Percentiles rank a stretch among this genome's conserved stretches.
phyloP scores from a whole-genome alignment of 352 stramenopile species.

The Globisporangium parvum region DNA sequence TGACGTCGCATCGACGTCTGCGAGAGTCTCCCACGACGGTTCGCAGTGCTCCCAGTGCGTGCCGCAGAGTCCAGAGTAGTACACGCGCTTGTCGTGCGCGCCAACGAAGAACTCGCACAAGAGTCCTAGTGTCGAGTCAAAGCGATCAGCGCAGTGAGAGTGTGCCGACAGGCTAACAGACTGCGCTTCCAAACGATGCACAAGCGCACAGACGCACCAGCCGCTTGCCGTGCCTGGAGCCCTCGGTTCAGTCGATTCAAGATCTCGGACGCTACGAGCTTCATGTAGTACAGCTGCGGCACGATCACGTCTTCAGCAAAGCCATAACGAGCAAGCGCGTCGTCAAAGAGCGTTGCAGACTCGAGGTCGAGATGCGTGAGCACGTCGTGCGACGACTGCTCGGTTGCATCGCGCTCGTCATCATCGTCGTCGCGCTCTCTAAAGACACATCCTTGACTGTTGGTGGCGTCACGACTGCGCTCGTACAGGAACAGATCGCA shows the following conservation, averaged over 20 bases:
- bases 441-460: background rate
- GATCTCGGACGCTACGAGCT: constrained; percentile 45
- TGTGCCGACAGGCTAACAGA: too few relatives aligned
- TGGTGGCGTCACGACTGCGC: background rate
- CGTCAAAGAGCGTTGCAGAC: constrained; percentile 12
- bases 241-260: constrained; percentile 42
- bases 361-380: constrained; percentile 12
- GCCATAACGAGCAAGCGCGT: constrained; percentile 16
- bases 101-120: constrained; percentile 54
- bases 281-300: constrained; percentile 50
- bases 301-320: constrained; percentile 39
- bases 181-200: too few relatives aligned
- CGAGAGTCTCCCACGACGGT: constrained; percentile 39
- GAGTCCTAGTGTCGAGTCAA: constrained; percentile 20
- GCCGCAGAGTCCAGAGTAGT: constrained; percentile 36
- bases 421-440: constrained; percentile 5
- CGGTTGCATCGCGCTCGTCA: background rate
- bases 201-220: constrained; percentile 14
- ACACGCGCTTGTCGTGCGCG: constrained; percentile 21
- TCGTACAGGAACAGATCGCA: constrained; percentile 18
- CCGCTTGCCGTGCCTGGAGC: constrained; percentile 20
- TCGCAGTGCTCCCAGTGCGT: constrained; percentile 34
- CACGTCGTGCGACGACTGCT: background rate
- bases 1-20: constrained; percentile 31
- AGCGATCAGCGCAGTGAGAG: background rate